These are phyloP conservation scores for Dorcoceras hygrometricum DNA, from an alignment of 257 asterid genomes.

Conservation along the genomic window DNA sequence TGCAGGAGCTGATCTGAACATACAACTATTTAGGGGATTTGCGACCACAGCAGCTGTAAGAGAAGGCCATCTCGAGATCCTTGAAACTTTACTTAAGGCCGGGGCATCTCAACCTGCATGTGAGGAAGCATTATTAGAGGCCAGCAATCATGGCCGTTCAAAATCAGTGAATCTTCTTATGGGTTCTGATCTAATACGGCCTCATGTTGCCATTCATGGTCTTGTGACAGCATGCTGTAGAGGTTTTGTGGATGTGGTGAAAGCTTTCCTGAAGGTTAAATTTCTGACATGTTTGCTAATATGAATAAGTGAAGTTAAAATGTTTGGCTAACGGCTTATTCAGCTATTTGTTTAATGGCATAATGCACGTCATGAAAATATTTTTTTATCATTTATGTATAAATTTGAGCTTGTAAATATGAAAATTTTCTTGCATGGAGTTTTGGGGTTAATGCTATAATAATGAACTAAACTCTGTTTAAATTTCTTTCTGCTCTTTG, in stretches of 20 bases:
- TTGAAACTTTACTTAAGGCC: conserved; percentile 63
- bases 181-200: conserved; percentile 71
- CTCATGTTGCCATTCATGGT: conserved; percentile 64
- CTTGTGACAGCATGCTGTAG: conserved; percentile 72
- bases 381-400: background rate
- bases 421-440: background rate
- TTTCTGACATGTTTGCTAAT: background rate
- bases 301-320: background rate
- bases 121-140: conserved; percentile 80
- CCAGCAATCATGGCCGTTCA: conserved; percentile 65
- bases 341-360: background rate
- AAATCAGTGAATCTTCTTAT: conserved; percentile 55
- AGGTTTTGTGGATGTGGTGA: conserved; percentile 62
- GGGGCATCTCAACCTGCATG: conserved; percentile 89
- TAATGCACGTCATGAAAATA: background rate
- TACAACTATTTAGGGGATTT: conserved; percentile 57
- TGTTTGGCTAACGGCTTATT: background rate
- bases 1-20: conserved; percentile 75
- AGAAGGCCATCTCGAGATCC: conserved; percentile 63
- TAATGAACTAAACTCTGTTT: background rate
- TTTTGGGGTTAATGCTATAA: background rate
- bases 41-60: conserved; percentile 69
- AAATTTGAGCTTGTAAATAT: background rate
- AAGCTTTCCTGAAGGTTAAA: conserved; percentile 56
- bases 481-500: background rate